These are phyloP conservation scores for Monilinia fructigena DNA, from an alignment of 2,329 filamentous ascomycete genomes.

Conservation along the genomic window DNA sequence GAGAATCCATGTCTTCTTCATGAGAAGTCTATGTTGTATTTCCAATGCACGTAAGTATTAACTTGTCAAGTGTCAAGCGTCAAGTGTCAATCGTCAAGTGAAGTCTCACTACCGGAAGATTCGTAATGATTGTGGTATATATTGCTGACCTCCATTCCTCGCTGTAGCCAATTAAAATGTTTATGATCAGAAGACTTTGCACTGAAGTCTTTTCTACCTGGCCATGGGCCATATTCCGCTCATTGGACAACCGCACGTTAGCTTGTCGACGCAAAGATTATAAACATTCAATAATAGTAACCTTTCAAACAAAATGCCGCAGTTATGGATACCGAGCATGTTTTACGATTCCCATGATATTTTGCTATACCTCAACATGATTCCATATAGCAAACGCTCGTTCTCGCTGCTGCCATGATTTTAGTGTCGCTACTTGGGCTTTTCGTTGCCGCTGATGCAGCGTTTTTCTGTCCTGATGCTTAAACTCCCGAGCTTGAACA, in stretches of 20 bases:
- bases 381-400: neutral
- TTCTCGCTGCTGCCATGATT: neutral
- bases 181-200: neutral
- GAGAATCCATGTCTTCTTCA: too few relatives aligned
- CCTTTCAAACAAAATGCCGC: too few relatives aligned
- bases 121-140: neutral
- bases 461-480: conserved; percentile 31
- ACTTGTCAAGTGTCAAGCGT: too few relatives aligned
- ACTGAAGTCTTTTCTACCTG: neutral
- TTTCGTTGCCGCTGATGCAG: neutral
- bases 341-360: neutral
- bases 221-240: neutral
- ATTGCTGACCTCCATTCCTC: neutral
- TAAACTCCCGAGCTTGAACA: conserved; percentile 31
- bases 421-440: neutral
- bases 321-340: neutral
- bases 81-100: too few relatives aligned
- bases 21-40: too few relatives aligned
- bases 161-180: neutral
- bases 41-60: too few relatives aligned
- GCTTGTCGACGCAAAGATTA: neutral
- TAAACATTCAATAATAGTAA: neutral
- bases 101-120: neutral
- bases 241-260: neutral
- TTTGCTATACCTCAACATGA: neutral